Conservation (phyloP, 1,139 yeast genomes). For the Taphrina pruni region DNA sequence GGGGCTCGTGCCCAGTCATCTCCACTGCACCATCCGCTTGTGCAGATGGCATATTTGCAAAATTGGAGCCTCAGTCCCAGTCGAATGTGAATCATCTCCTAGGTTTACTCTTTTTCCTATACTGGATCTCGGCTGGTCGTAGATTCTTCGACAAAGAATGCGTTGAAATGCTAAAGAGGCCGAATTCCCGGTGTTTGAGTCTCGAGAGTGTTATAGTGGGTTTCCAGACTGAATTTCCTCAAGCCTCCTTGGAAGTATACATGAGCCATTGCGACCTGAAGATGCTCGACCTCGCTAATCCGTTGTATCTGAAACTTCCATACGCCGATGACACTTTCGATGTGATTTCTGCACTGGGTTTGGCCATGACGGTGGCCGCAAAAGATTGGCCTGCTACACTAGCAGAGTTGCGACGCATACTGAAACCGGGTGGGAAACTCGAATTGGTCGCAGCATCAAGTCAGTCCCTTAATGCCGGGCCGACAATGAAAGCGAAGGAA, state of each 20-base stretch:
- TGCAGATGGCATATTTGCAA: background rate
- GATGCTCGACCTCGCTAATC: background rate
- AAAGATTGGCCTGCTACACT: slow-evolving; percentile 18
- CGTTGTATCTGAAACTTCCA: slow-evolving; percentile 1
- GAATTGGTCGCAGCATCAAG: slow-evolving; percentile 1
- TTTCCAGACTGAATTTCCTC: slow-evolving; percentile 17
- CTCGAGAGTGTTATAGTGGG: slow-evolving; percentile 3
- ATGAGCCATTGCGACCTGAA: background rate
- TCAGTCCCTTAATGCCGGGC: slow-evolving; percentile 15
- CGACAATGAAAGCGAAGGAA: background rate
- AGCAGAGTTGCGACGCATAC: slow-evolving; percentile 7
- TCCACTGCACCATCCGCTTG: background rate
- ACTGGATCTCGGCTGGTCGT: slow-evolving; percentile 19
- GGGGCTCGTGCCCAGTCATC: slow-evolving; percentile 9
- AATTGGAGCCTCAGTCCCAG: slow-evolving; percentile 1
- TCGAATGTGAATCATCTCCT: slow-evolving; percentile 8
- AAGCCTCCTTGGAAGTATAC: slow-evolving; percentile 10
- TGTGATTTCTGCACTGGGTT: slow-evolving; percentile 15
- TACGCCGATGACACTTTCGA: slow-evolving; percentile 18
- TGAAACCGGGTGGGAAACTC: slow-evolving; percentile 22
- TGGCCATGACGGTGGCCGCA: slow-evolving; percentile 5
- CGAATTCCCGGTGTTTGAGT: slow-evolving; percentile 4
- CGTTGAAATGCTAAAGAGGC: background rate
- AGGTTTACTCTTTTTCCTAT: slow-evolving; percentile 3
- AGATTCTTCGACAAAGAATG: slow-evolving; percentile 13